Evolutionary conservation across 768 basidiomycete genomes (phyloP).

Genomic region (Tephrocybe sp.): DNA sequence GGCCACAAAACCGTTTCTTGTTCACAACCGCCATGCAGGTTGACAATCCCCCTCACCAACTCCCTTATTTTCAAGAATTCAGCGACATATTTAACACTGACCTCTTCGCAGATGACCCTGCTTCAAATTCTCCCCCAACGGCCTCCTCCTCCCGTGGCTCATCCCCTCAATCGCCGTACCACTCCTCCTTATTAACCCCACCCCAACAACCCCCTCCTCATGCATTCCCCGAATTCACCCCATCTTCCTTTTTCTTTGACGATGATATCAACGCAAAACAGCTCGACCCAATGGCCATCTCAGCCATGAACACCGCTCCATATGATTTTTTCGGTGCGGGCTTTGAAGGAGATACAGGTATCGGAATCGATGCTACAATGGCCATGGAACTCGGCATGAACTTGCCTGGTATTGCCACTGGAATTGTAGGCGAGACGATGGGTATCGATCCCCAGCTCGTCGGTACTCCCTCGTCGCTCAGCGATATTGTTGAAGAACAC

Average conservation of each 20-base stretch:
- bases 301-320: slow-evolving; percentile 19
- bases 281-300: slow-evolving; percentile 24
- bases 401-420: slow-evolving; percentile 9
- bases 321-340: slow-evolving; percentile 39
- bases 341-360: slow-evolving; percentile 22
- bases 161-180: slow-evolving; percentile 42
- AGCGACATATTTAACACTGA: slow-evolving; percentile 70
- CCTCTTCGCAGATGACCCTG: slow-evolving; percentile 36
- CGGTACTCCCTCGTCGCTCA: slow-evolving; percentile 50
- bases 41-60: slow-evolving; percentile 32
- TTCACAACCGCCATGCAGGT: slow-evolving; percentile 32
- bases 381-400: slow-evolving; percentile 20
- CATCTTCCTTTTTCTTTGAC: slow-evolving; percentile 40
- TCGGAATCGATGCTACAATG: slow-evolving; percentile 23
- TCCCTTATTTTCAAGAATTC: slow-evolving; percentile 35
- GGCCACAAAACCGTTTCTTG: slow-evolving; percentile 5
- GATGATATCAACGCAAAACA: slow-evolving; percentile 41
- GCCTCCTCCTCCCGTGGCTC: slow-evolving; percentile 39
- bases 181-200: slow-evolving; percentile 41
- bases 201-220: slow-evolving; percentile 33
- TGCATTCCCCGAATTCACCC: slow-evolving; percentile 36
- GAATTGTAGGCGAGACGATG: slow-evolving; percentile 10
- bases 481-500: slow-evolving; percentile 37
- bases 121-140: slow-evolving; percentile 32
- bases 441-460: slow-evolving; percentile 78